These are phyloP conservation scores for Raffaelea deltoideospora DNA, from an alignment of 2,329 filamentous ascomycete species.

Conservation along the genomic window DNA sequence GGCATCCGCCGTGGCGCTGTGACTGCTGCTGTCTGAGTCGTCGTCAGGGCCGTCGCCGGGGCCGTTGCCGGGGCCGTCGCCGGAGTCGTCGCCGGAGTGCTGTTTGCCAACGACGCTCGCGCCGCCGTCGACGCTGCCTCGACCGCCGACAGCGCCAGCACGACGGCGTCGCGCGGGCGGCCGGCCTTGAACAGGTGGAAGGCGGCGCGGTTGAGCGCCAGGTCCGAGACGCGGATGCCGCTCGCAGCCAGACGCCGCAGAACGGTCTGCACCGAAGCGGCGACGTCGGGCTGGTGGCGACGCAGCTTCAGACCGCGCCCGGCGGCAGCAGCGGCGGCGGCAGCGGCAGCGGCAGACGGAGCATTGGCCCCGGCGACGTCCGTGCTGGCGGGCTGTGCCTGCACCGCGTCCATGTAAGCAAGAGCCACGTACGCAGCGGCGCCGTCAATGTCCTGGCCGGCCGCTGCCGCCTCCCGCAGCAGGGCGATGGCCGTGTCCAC, in stretches of 20 bases:
- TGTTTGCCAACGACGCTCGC: no score
- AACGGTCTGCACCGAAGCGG: slow-evolving; percentile 9
- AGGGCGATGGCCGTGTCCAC: slow-evolving; percentile 21
- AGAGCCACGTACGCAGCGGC: slow-evolving; percentile 25
- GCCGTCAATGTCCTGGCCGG: slow-evolving; percentile 25
- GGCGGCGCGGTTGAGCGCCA: slow-evolving; percentile 17
- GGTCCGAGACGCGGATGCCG: slow-evolving; percentile 12
- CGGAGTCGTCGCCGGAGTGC: not conserved
- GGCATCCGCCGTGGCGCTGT: no score
- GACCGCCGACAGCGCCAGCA: slow-evolving; percentile 14
- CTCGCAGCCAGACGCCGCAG: slow-evolving; percentile 10
- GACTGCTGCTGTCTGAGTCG: no score
- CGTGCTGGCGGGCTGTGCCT: no score
- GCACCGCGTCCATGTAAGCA: slow-evolving; percentile 20
- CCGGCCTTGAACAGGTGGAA: slow-evolving; percentile 13
- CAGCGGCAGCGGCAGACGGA: no score
- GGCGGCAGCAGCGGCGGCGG: no score
- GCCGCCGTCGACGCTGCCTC: slow-evolving; percentile 4
- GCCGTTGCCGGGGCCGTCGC: not conserved
- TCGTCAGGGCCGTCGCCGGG: slow-evolving; percentile 9
- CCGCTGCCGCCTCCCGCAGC: slow-evolving; percentile 21
- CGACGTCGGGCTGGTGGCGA: slow-evolving; percentile 10
- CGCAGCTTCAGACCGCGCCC: no score
- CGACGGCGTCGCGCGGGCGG: slow-evolving; percentile 14
- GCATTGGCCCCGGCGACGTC: slow-evolving; percentile 11